Base-by-base conservation (phyloP, 1,139 yeast species). In the Pichia kudriavzevii region DNA sequence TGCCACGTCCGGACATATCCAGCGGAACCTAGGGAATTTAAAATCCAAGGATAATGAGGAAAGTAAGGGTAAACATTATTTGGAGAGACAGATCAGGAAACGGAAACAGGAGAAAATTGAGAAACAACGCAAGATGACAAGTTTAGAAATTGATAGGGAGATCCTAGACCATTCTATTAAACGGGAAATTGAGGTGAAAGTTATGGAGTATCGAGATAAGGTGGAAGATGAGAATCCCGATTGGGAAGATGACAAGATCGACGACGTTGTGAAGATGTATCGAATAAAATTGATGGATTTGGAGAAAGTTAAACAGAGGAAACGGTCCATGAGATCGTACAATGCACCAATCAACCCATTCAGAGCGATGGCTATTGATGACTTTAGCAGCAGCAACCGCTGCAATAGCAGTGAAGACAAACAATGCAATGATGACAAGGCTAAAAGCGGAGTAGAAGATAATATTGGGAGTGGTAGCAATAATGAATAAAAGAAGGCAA, bases 1-100 rank as follows among this genome's bases (percentile, higher is more conserved):
- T 0, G 84, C 84, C 0, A 80, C 91, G 1, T 78, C 80, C 28
- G 93, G 93, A 0, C 67, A 69, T 49, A 66, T 81, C 4, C 81
- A 78, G 50, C 61, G 66, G 38, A 79, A 69, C 44, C 44, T 63
- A 6, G 60, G 72, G 0, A 48, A 61, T 11, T 30, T 52, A 2
- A 37, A 45, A 13, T 39, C 43, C 15, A 36, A 42, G n/a, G 44
- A 49, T 15, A 46, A 43, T 33, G 56, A 46, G 38, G 52, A 33
- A 41, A 49, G 45, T 28, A 35, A 52, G 17, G 55, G 58, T 3
- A 66, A 63, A 12, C 59, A 57, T 26, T 64, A 53, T 44, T 60
- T 56, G 29, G 47, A 56, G 28, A 55, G 71, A 30, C 58, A 59
- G 42, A 43, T 48, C 19, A 42, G 14, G 3, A 30, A 41, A 13